Percentiles rank a stretch among this genome's conserved stretches.
phyloP scores from a whole-genome alignment of 805 yeast genomes.

The Jamesozyma rosinii region DNA sequence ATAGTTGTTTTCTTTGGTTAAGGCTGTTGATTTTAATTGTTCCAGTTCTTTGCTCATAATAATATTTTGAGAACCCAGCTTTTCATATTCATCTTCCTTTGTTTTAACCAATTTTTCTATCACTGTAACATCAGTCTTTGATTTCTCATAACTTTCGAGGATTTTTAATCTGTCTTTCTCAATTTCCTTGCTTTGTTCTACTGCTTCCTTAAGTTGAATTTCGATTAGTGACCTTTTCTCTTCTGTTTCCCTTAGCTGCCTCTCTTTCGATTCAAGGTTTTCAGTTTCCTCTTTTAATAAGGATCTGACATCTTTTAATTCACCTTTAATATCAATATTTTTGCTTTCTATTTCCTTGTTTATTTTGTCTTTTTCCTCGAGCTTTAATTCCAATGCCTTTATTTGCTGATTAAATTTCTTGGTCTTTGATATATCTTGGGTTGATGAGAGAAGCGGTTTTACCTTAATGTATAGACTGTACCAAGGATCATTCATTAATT shows the following conservation, averaged over 20 bases:
- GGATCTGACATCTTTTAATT: constrained; percentile 27
- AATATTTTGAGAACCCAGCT: constrained; percentile 1
- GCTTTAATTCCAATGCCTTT: constrained; percentile 39
- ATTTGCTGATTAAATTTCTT: constrained; percentile 51
- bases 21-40: constrained; percentile 33
- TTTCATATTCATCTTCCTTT: constrained; percentile 25
- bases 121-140: constrained; percentile 12
- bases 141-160: constrained; percentile 14
- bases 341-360: constrained; percentile 23
- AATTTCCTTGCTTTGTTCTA: constrained; percentile 15
- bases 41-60: constrained; percentile 48
- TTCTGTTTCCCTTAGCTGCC: constrained; percentile 36
- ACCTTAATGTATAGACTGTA: constrained; percentile 58
- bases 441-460: constrained; percentile 65
- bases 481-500: constrained; percentile 61
- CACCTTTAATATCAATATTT: constrained; percentile 20
- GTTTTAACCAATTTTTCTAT: constrained; percentile 13
- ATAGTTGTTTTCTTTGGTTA: constrained; percentile 1
- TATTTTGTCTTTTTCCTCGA: constrained; percentile 33
- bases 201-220: constrained; percentile 17
- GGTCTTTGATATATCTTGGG: constrained; percentile 49
- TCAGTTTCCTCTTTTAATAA: constrained; percentile 34
- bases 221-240: constrained; percentile 32
- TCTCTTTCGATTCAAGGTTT: constrained; percentile 40
- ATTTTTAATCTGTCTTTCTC: constrained; percentile 21